Conservation (phyloP, 768 basidiomycete species). For the Hortiboletus campestris region DNA sequence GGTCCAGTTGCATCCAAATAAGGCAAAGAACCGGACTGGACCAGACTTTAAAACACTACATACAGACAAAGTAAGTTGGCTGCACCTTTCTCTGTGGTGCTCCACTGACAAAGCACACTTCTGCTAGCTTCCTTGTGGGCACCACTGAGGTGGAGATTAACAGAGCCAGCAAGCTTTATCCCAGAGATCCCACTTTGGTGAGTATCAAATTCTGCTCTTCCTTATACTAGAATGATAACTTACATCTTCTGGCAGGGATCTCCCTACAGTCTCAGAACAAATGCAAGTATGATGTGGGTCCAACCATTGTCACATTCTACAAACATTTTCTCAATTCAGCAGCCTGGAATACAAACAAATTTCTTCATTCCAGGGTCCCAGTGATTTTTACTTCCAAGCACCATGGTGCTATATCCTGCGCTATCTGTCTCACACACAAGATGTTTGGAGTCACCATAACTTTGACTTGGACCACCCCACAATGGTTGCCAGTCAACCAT, state of each 20-base stretch:
- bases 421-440: slow-evolving; percentile 12
- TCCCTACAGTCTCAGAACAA: slow-evolving; percentile 27
- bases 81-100: background rate
- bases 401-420: slow-evolving; percentile 9
- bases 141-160: slow-evolving; percentile 2
- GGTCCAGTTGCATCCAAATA: too few relatives aligned
- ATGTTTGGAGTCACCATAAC: slow-evolving; percentile 14
- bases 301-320: too few relatives aligned
- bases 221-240: background rate
- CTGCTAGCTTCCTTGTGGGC: slow-evolving; percentile 12
- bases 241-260: slow-evolving; percentile 17
- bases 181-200: slow-evolving; percentile 2
- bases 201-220: background rate
- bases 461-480: background rate
- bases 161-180: slow-evolving; percentile 1
- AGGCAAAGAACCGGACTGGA: too few relatives aligned
- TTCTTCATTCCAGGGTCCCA: slow-evolving; percentile 25
- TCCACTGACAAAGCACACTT: background rate
- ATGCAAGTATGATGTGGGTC: slow-evolving; percentile 12
- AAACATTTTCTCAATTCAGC: background rate
- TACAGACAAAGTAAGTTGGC: background rate
- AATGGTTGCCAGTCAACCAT: too few relatives aligned
- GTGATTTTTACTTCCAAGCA: background rate
- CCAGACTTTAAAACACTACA: too few relatives aligned
- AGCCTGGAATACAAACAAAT: background rate